These are phyloP conservation scores for Clavispora phyllophila DNA, from an alignment of 805 yeast species.

Conservation along the genomic window DNA sequence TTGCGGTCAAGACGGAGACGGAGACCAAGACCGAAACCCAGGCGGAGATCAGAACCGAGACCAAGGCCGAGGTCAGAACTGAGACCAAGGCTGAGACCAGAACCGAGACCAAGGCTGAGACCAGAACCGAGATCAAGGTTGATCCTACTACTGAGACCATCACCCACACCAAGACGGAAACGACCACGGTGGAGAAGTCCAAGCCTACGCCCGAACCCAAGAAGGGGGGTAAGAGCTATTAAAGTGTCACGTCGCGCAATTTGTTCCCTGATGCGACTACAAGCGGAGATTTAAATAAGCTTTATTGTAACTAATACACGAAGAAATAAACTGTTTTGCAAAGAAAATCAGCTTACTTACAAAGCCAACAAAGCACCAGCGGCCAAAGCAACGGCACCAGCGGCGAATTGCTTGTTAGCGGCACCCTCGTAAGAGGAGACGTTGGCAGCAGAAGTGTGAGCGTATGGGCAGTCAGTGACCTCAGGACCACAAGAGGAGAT, in stretches of 20 bases:
- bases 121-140: not conserved
- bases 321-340: slow-evolving; percentile 8
- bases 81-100: not conserved
- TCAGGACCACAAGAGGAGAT: slow-evolving; percentile 41
- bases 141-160: not conserved
- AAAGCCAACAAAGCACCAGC: slow-evolving; percentile 42
- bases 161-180: not conserved
- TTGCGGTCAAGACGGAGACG: not conserved
- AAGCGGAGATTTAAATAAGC: not conserved
- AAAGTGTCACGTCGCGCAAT: not conserved
- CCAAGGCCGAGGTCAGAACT: not conserved
- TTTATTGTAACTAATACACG: slow-evolving; percentile 10
- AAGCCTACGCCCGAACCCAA: not conserved
- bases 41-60: not conserved
- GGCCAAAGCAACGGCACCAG: slow-evolving; percentile 45
- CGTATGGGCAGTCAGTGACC: slow-evolving; percentile 48
- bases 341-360: slow-evolving; percentile 14
- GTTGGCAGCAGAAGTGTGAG: slow-evolving; percentile 21
- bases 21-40: not conserved
- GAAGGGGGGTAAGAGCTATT: not conserved
- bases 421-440: slow-evolving; percentile 32
- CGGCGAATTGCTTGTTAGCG: slow-evolving; percentile 32
- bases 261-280: not conserved
- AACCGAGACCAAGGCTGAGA: not conserved
- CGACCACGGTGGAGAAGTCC: not conserved